A percentile compares a stretch with the other conserved stretches of the same genome.
phyloP scores from a whole-genome alignment of 2,329 filamentous ascomycete species.

The Tolypocladium inflatum region DNA sequence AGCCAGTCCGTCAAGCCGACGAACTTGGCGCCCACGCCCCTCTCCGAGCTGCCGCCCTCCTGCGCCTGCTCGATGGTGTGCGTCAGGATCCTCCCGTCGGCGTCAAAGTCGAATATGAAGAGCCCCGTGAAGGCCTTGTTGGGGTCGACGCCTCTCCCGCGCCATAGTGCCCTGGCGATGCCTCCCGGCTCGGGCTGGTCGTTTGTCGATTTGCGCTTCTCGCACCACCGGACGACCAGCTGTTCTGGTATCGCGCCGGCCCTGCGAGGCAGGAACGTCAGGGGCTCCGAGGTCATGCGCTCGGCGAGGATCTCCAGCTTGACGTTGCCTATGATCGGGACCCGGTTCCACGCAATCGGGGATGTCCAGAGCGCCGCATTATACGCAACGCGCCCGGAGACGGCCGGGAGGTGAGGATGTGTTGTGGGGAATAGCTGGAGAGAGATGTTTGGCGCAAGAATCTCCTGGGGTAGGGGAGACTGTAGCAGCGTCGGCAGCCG shows the following conservation, averaged over 20 bases:
- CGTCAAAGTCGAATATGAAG: constrained; percentile 94
- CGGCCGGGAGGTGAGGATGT: constrained; percentile 82
- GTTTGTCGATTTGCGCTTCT: constrained; percentile 22
- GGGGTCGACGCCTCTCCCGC: constrained; percentile 32
- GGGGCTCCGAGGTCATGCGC: constrained; percentile 62
- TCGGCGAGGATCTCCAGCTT: constrained; percentile 80
- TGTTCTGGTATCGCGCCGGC: constrained; percentile 61
- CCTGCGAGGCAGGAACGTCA: constrained; percentile 35
- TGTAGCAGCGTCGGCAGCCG: constrained; percentile 58
- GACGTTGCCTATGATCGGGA: constrained; percentile 86
- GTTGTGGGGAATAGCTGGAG: constrained; percentile 66
- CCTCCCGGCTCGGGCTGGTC: constrained; percentile 23
- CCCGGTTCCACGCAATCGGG: constrained; percentile 87
- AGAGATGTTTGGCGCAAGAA: constrained; percentile 66
- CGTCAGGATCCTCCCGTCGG: constrained; percentile 69
- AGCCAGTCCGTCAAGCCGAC: constrained; percentile 94
- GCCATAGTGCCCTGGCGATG: constrained; percentile 33
- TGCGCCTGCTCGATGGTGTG: constrained; percentile 95
- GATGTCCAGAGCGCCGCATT: constrained; percentile 92
- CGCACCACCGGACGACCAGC: constrained; percentile 82
- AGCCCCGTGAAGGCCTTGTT: constrained; percentile 78
- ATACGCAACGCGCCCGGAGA: constrained; percentile 83
- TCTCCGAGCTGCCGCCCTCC: constrained; percentile 73
- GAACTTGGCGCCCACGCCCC: constrained; percentile 68
- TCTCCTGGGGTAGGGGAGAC: constrained; percentile 59